Evolutionary conservation across 768 basidiomycete species (phyloP).

Genomic region (Mycena floridula): DNA sequence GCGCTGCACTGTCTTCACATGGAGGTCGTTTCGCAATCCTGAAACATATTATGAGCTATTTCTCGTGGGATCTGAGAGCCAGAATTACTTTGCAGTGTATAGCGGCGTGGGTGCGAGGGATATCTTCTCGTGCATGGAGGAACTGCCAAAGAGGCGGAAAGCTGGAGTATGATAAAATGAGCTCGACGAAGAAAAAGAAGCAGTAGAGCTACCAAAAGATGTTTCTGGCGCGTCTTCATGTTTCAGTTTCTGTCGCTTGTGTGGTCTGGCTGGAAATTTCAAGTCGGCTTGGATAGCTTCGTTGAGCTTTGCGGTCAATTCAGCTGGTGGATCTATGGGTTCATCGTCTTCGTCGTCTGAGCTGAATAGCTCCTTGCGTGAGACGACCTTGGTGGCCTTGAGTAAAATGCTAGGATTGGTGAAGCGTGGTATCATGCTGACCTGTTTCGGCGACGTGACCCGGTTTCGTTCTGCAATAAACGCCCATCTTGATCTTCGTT

Average conservation of each 20-base stretch:
- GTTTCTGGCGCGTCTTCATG: background rate
- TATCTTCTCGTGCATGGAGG: background rate
- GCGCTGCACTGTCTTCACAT: background rate
- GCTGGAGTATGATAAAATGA: background rate
- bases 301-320: too few species aligned
- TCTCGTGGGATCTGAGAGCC: too few species aligned
- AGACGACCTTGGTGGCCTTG: background rate
- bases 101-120: background rate
- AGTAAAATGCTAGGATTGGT: background rate
- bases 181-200: background rate
- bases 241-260: background rate
- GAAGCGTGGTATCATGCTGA: background rate
- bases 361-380: background rate
- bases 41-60: too few species aligned
- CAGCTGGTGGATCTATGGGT: background rate
- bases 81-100: background rate
- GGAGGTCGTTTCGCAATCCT: background rate
- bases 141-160: background rate
- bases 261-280: background rate
- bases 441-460: background rate
- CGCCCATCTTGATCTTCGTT: too few species aligned
- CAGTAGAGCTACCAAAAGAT: background rate
- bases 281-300: background rate
- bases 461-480: background rate
- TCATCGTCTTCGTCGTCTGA: background rate